Evolutionary conservation across 768 basidiomycete species (phyloP).

Genomic region (Lentinula edodes): DNA sequence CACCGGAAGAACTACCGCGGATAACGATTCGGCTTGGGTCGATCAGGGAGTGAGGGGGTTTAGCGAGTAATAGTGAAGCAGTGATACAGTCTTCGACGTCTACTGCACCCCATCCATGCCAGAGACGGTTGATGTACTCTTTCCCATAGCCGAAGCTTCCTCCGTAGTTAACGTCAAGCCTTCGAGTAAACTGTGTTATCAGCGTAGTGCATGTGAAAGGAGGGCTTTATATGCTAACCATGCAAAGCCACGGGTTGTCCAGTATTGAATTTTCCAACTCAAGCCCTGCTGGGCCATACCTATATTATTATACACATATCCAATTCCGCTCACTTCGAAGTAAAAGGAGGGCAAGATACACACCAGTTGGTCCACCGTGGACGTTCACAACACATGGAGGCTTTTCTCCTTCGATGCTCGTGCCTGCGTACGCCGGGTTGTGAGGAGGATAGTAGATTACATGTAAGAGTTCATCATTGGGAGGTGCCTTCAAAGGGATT

Average conservation of each 20-base stretch:
- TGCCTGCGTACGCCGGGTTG: slow-evolving; percentile 54
- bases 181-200: slow-evolving; percentile 12
- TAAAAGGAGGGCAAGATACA: not conserved
- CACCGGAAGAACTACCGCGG: slow-evolving; percentile 70
- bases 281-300: slow-evolving; percentile 37
- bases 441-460: slow-evolving; percentile 63
- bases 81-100: slow-evolving; percentile 64
- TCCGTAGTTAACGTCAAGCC: slow-evolving; percentile 74
- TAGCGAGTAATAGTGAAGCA: slow-evolving; percentile 47
- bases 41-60: slow-evolving; percentile 43
- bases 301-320: not conserved
- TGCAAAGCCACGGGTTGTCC: slow-evolving; percentile 67
- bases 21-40: slow-evolving; percentile 63
- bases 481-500: slow-evolving; percentile 16
- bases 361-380: slow-evolving; percentile 69
- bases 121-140: slow-evolving; percentile 56
- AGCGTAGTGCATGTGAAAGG: not conserved
- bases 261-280: slow-evolving; percentile 53
- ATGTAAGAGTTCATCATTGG: slow-evolving; percentile 39
- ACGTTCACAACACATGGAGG: slow-evolving; percentile 63
- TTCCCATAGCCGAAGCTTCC: slow-evolving; percentile 75
- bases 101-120: slow-evolving; percentile 65
- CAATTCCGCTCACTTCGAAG: not conserved
- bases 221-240: slow-evolving; percentile 36
- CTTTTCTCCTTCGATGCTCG: slow-evolving; percentile 39